Conservation (phyloP, 345 rosid genomes). For the Raphanus sativus region DNA sequence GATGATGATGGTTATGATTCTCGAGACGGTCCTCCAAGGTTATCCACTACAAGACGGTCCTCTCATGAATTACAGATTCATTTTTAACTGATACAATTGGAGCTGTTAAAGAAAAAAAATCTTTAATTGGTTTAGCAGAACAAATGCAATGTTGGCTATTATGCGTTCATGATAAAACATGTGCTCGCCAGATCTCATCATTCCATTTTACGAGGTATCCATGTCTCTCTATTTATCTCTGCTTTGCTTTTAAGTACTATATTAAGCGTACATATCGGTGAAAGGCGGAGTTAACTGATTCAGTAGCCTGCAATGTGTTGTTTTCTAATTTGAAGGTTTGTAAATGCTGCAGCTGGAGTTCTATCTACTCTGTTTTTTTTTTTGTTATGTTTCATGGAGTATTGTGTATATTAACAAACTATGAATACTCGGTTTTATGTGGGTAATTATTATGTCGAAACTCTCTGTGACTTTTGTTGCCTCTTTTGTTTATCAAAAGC, state of each 20-base stretch:
- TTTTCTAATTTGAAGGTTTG: slow-evolving; percentile 36
- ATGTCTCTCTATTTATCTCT: background rate
- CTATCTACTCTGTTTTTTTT: slow-evolving; percentile 9
- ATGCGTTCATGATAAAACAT: slow-evolving; percentile 54
- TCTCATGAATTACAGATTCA: background rate
- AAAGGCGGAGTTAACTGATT: slow-evolving; percentile 34
- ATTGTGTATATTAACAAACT: slow-evolving; percentile 21
- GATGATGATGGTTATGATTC: slow-evolving; percentile 62
- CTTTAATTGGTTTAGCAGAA: slow-evolving; percentile 48
- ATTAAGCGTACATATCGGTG: slow-evolving; percentile 21
- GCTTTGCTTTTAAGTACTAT: background rate
- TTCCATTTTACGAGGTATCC: slow-evolving; percentile 73
- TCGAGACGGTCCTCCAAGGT: slow-evolving; percentile 41
- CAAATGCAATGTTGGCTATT: slow-evolving; percentile 90
- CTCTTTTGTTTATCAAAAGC: slow-evolving; percentile 12
- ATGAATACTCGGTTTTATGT: slow-evolving; percentile 37
- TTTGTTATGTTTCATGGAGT: slow-evolving; percentile 26
- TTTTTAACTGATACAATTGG: background rate
- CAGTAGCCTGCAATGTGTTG: slow-evolving; percentile 33
- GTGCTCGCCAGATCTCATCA: slow-evolving; percentile 66
- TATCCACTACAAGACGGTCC: no score
- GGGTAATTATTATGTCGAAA: slow-evolving; percentile 35
- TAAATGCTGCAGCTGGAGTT: slow-evolving; percentile 31
- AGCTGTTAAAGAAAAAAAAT: slow-evolving; percentile 1
- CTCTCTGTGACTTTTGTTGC: slow-evolving; percentile 25